These are phyloP conservation scores for Choanephora cucurbitarum DNA, from an alignment of 371 early-diverging fungal species.

Conservation along the genomic window DNA sequence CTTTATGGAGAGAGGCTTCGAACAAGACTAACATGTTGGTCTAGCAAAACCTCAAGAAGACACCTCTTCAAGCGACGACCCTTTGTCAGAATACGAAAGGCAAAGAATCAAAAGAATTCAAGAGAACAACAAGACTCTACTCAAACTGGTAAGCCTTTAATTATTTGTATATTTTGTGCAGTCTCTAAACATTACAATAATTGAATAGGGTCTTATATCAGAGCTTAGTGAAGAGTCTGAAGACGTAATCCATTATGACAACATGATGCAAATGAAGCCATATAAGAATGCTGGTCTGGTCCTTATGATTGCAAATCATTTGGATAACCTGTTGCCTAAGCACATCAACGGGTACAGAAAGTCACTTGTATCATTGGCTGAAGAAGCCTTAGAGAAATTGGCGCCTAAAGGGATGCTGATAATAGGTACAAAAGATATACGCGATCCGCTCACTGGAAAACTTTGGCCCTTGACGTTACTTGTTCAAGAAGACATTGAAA, in stretches of 20 bases:
- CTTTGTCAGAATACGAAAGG: constrained; percentile 62
- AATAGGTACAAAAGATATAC: constrained; percentile 73
- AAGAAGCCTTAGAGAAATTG: constrained; percentile 54
- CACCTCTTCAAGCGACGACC: background rate
- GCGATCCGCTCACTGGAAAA: constrained; percentile 54
- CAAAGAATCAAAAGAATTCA: constrained; percentile 64
- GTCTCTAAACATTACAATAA: background rate
- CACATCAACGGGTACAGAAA: constrained; percentile 63
- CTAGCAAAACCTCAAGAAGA: background rate
- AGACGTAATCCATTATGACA: constrained; percentile 72
- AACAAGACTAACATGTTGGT: background rate
- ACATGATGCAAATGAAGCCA: constrained; percentile 52
- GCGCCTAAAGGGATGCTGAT: constrained; percentile 67
- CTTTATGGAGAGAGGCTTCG: background rate
- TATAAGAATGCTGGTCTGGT: constrained; percentile 45
- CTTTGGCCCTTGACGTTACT: constrained; percentile 79
- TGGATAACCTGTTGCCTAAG: constrained; percentile 30
- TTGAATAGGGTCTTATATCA: constrained; percentile 70
- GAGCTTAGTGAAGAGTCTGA: constrained; percentile 78
- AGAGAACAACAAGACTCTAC: constrained; percentile 65
- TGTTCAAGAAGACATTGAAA: constrained; percentile 74
- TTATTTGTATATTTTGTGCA: background rate
- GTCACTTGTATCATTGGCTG: constrained; percentile 60
- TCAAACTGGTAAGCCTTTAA: constrained; percentile 53
- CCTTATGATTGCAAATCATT: constrained; percentile 67